Conservation (phyloP, 495 filamentous ascomycete genomes). For the Saxophila tyrrhenica region DNA sequence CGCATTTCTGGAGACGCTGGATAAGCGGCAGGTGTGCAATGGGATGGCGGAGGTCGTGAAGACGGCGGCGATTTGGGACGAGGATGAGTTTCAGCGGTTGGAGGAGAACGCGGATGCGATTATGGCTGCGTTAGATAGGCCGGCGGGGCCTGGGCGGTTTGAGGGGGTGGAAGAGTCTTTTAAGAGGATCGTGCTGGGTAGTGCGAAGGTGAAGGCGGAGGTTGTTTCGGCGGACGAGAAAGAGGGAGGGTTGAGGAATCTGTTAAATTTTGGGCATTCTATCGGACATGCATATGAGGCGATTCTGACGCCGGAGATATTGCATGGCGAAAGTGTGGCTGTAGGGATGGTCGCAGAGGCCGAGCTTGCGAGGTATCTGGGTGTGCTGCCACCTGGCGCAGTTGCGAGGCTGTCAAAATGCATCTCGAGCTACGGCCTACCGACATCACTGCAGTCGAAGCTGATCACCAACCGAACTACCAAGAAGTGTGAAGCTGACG, state of each 20-base stretch:
- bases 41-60: slow-evolving; percentile 85
- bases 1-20: slow-evolving; percentile 81
- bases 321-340: slow-evolving; percentile 91
- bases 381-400: slow-evolving; percentile 73
- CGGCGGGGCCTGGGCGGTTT: slow-evolving; percentile 40
- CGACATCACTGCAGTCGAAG: slow-evolving; percentile 74
- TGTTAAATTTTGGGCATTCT: slow-evolving; percentile 95
- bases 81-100: slow-evolving; percentile 71
- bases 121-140: slow-evolving; percentile 44
- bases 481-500: slow-evolving; percentile 85
- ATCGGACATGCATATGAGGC: slow-evolving; percentile 97
- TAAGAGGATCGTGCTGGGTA: slow-evolving; percentile 79
- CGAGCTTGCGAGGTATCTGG: slow-evolving; percentile 80
- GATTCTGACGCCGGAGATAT: slow-evolving; percentile 84
- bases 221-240: slow-evolving; percentile 90
- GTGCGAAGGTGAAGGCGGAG: slow-evolving; percentile 78
- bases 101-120: slow-evolving; percentile 70
- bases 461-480: slow-evolving; percentile 74
- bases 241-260: slow-evolving; percentile 86
- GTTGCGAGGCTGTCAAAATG: slow-evolving; percentile 86
- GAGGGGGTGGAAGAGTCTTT: slow-evolving; percentile 41
- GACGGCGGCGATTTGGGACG: slow-evolving; percentile 93
- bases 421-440: slow-evolving; percentile 83
- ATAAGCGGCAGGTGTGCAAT: slow-evolving; percentile 90
- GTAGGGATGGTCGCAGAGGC: slow-evolving; percentile 98